Evolutionary conservation across 108 stramenopile species (phyloP), one percentile per base, ranked within the genome.

Genomic region (Nannochloropsis oceanica): DNA sequence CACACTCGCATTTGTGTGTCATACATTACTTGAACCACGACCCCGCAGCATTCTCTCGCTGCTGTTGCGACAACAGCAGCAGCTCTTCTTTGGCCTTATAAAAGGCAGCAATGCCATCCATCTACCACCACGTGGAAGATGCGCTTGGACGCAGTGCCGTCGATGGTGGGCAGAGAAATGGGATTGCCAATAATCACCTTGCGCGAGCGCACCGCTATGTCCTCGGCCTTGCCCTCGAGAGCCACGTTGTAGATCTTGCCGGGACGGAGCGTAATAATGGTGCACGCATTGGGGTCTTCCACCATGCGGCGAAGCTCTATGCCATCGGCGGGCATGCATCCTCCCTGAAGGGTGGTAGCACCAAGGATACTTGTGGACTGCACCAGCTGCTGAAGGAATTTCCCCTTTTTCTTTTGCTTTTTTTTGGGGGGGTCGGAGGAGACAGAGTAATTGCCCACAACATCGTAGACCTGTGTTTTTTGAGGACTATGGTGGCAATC

Each of bases 21-120:
- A n/a, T n/a, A n/a, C n/a, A n/a, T n/a, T n/a, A n/a, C n/a, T n/a
- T n/a, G n/a, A n/a, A n/a, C n/a, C n/a, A n/a, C n/a, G n/a, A n/a
- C n/a, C n/a, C n/a, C n/a, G n/a, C n/a, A n/a, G n/a, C n/a, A n/a
- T n/a, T n/a, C n/a, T n/a, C n/a, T n/a, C 18, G 46, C 14, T 50
- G 46, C 46, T 50, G 14, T 18, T 50, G 14, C 46, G 14, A 18
- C 18, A 50, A 83, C 80, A 44, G 82, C 79, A 87, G 27, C 79
- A 95, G 89, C 79, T 92, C 92, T 83, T 94, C 94, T 82, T 94
- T 95, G 42, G 95, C 95, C 79, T 90, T 91, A 84, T 93, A 95
- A 79, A 95, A 95, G 22, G 94, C 94, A 18, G 92, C 90, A 25
- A 95, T 94, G 86, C 94, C 95, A 11, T 92, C 59, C 59, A 10